Evolutionary conservation across 805 yeast species (phyloP).

Genomic region (Scheffersomyces coipomensis): DNA sequence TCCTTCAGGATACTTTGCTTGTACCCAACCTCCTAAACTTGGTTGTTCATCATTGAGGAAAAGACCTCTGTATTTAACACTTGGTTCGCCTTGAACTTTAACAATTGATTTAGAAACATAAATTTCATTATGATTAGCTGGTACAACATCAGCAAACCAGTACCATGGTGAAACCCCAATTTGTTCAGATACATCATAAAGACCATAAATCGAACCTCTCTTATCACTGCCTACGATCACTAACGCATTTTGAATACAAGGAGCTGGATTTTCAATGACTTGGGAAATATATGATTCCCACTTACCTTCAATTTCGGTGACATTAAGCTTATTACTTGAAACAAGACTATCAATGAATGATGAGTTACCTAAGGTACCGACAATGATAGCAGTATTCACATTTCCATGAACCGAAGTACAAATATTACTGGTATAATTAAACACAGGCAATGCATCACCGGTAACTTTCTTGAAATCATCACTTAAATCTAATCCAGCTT

Average conservation of each 20-base stretch:
- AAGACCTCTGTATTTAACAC: constrained; percentile 14
- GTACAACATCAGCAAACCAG: constrained; percentile 14
- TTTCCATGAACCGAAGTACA: constrained; percentile 1
- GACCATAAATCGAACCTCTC: constrained; percentile 15
- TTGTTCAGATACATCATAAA: constrained; percentile 13
- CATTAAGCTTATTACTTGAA: constrained; percentile 4
- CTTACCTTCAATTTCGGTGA: constrained; percentile 10
- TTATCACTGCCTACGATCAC: constrained; percentile 17
- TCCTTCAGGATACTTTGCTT: constrained; percentile 10
- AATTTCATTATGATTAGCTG: constrained; percentile 7
- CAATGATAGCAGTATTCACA: constrained; percentile 7
- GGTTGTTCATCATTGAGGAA: constrained; percentile 18
- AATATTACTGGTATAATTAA: constrained; percentile 4
- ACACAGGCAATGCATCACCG: constrained; percentile 6
- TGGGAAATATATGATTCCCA: constrained; percentile 14
- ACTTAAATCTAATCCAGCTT: constrained; percentile 12
- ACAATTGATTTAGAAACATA: constrained; percentile 6
- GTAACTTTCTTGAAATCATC: constrained; percentile 12
- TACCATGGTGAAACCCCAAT: constrained; percentile 17
- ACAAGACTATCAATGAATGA: constrained; percentile 7
- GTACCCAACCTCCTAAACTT: constrained; percentile 13
- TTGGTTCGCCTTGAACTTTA: constrained; percentile 13
- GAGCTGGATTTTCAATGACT: constrained; percentile 3
- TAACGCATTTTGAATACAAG: constrained; percentile 9
- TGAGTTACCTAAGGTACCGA: constrained; percentile 14